Evolutionary conservation across 2,329 filamentous ascomycete species (phyloP).

Genomic region (Paecilomyces sp.): DNA sequence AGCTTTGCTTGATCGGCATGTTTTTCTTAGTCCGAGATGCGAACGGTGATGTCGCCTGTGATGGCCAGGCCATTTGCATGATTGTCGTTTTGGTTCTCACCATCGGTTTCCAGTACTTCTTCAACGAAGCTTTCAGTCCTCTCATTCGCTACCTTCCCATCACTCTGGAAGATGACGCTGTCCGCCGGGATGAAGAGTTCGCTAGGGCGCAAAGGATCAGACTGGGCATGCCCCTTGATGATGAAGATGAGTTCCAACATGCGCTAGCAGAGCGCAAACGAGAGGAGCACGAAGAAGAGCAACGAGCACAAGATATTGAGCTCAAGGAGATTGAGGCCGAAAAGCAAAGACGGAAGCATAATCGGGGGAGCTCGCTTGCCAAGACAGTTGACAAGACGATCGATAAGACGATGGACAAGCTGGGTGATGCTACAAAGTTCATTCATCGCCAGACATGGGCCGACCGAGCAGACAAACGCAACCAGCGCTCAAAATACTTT

Average conservation of each 20-base stretch:
- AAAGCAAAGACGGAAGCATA: conserved; percentile 11
- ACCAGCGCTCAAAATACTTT: conserved; percentile 33
- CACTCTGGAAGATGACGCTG: conserved; percentile 91
- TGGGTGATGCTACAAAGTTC: conserved; percentile 14
- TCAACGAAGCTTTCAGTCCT: conserved; percentile 78
- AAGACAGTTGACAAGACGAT: conserved; percentile 3
- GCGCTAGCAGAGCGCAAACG: conserved; percentile 40
- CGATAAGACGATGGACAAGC: background rate
- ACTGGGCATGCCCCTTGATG: conserved; percentile 53
- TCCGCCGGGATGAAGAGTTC: conserved; percentile 83
- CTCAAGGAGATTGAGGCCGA: conserved; percentile 30
- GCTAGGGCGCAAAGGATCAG: conserved; percentile 67
- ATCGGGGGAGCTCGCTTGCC: background rate
- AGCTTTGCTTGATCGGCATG: conserved; percentile 78
- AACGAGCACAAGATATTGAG: conserved; percentile 43
- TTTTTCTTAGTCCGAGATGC: conserved; percentile 71
- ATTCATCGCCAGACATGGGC: conserved; percentile 35
- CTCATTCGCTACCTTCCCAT: conserved; percentile 86
- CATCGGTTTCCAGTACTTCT: conserved; percentile 65
- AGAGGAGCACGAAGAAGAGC: conserved; percentile 29
- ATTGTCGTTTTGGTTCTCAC: conserved; percentile 67
- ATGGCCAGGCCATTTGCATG: conserved; percentile 78
- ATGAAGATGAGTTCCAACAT: conserved; percentile 41
- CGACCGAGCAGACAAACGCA: conserved; percentile 32
- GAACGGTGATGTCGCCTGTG: conserved; percentile 50